Base-by-base conservation (phyloP, 83 land plant species). In the Isoetes engelmannii region DNA sequence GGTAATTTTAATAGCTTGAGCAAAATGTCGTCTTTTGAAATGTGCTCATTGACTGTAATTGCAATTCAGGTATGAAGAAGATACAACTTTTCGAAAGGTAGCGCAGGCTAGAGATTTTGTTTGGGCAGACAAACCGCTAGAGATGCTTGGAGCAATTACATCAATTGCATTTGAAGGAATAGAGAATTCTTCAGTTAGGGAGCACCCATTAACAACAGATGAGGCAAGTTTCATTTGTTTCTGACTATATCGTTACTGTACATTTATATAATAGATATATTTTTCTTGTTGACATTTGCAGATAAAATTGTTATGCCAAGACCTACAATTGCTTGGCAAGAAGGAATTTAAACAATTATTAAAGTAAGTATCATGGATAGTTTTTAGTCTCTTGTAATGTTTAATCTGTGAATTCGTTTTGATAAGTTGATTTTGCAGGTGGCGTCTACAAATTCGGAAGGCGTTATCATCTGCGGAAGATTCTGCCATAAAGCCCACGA, bases 101-200 rank as follows among this genome's bases (percentile, higher is more conserved):
- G 76, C 75, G 63, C 61, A 69, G 65, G 92, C 84, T 53, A 74
- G 89, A 43, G 84, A 89, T 62, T 90, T 88, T 75, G 74, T 89
- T 19, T 90, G 93, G 97, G 77, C 97, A 4, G 93, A 88, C 48
- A 75, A 78, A 58, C 91, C 93, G 48, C 75, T 94, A 64, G 99
- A 94, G 48, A 67, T 88, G 54, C 88, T 94, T 68, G 99, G 99
- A 28, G 72, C 89, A 15, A 86, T 86, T 28, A 90, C 92, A 51
- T 84, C 86, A 46, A 82, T 88, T 58, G 72, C 83, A 6, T 90
- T 88, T 76, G 81, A 75, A 9, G 97, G 86, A 80, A 80, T 93
- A 37, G 85, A 71, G 48, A 77, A 81, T 67, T 65, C 69, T 57
- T 7, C 83, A 9, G 82, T 94, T 21, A 88, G 69, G 66, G 86